These are phyloP conservation scores for Candida broadrunensis DNA, from an alignment of 805 yeast species.

Conservation along the genomic window DNA sequence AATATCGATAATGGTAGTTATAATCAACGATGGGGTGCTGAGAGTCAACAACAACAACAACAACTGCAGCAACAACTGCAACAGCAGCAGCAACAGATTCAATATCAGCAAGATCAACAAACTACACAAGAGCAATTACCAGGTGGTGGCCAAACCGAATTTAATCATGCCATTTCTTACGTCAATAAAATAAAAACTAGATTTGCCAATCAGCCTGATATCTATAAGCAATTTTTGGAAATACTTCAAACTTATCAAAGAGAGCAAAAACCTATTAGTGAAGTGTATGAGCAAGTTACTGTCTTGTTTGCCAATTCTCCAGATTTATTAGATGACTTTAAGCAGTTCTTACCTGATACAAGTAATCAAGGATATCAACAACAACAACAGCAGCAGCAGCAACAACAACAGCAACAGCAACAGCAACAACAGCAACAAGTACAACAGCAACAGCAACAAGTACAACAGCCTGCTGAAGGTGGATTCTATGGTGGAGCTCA, in stretches of 20 bases:
- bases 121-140: conserved; percentile 12
- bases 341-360: conserved; percentile 90
- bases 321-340: conserved; percentile 90
- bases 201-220: conserved; percentile 91
- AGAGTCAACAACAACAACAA: conserved; percentile 10
- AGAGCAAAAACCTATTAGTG: conserved; percentile 92
- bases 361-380: conserved; percentile 32
- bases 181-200: conserved; percentile 95
- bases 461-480: conserved; percentile 16
- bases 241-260: conserved; percentile 95
- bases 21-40: conserved; percentile 24
- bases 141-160: conserved; percentile 76
- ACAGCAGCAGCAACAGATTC: conserved; percentile 5
- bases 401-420: conserved; percentile 7
- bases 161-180: conserved; percentile 94
- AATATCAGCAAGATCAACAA: conserved; percentile 8
- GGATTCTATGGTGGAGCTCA: conserved; percentile 42
- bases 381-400: conserved; percentile 20
- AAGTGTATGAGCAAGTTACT: conserved; percentile 92
- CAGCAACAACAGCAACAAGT: conserved; percentile 21
- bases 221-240: conserved; percentile 91
- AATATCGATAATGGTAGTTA: conserved; percentile 31
- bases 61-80: conserved; percentile 1
- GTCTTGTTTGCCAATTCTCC: conserved; percentile 88
- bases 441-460: conserved; percentile 19